A percentile compares a stretch with the other conserved stretches of the same genome.
Evolutionary conservation across 2,329 filamentous ascomycete genomes (phyloP).

Genomic region (Sporothrix dimorphospora): DNA sequence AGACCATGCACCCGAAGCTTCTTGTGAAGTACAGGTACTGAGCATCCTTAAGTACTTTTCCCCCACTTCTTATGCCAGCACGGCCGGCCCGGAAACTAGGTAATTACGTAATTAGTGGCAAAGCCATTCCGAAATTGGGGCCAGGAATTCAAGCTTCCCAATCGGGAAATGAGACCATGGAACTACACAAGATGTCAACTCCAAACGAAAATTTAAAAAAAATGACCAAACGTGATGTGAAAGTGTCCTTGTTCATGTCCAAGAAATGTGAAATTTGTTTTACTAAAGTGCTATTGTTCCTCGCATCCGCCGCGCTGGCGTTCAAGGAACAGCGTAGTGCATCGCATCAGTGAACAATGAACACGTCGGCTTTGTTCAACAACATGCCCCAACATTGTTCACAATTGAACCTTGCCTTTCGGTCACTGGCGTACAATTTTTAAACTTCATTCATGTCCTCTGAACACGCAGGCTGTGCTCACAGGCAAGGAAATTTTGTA

Average conservation of each 20-base stretch:
- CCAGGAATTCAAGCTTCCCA: neutral
- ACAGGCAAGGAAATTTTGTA: neutral
- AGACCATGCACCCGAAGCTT: too few relatives aligned
- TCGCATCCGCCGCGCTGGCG: too few relatives aligned
- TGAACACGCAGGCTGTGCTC: neutral
- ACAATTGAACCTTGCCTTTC: neutral
- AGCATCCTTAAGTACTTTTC: too few relatives aligned
- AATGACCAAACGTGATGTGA: too few relatives aligned
- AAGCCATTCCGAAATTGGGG: neutral
- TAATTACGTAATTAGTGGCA: neutral
- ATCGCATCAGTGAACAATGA: neutral
- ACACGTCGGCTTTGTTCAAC: neutral
- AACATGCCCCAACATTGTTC: neutral
- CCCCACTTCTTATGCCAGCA: too few relatives aligned
- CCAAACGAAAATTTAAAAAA: too few relatives aligned
- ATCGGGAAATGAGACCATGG: neutral
- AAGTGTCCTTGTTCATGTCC: too few relatives aligned
- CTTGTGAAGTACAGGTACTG: too few relatives aligned
- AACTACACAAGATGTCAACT: neutral
- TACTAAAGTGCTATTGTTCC: neutral
- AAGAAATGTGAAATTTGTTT: too few relatives aligned
- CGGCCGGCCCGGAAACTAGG: neutral
- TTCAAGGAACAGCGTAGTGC: neutral
- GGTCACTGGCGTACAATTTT: neutral
- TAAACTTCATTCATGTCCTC: neutral